Percentiles rank a stretch among this genome's conserved stretches.
phyloP scores from a whole-genome alignment of 768 basidiomycete species.

The Infundibulicybe gibba region DNA sequence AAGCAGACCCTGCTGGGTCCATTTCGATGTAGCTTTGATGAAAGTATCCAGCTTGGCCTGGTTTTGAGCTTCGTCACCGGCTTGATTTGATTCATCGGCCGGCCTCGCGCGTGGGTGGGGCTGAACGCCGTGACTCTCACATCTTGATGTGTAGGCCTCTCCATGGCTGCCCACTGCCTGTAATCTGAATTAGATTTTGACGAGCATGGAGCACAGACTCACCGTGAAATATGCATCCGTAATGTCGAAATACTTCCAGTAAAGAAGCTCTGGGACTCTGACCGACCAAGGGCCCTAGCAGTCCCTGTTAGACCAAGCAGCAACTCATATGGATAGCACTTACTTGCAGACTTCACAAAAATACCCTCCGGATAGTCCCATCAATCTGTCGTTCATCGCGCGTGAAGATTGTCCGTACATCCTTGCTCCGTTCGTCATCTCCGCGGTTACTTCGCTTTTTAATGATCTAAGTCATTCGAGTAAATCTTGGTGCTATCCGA shows the following conservation, averaged over 20 bases:
- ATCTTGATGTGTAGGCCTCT: background rate
- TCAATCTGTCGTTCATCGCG: background rate
- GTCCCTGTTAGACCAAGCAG: background rate
- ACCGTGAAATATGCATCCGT: constrained; percentile 6
- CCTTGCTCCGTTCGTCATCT: constrained; percentile 4
- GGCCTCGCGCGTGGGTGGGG: background rate
- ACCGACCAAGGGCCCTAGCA: background rate
- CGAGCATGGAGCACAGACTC: background rate
- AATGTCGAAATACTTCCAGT: constrained; percentile 1
- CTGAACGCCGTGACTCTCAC: background rate
- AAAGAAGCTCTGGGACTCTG: background rate
- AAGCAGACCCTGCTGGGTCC: constrained; percentile 8
- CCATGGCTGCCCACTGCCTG: constrained; percentile 1
- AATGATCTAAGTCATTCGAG: no score
- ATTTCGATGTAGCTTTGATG: constrained; percentile 3
- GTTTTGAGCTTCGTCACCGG: constrained; percentile 1
- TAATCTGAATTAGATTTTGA: background rate
- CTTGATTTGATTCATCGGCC: background rate
- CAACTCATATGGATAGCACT: background rate
- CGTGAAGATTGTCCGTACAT: constrained; percentile 4
- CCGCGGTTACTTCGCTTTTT: background rate
- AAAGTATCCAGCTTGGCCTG: constrained; percentile 7
- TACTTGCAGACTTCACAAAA: constrained; percentile 5
- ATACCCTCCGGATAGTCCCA: constrained; percentile 1
- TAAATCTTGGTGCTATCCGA: no score